These are phyloP conservation scores for Trichosporon inkin DNA, from an alignment of 1,284 basidiomycete species.

Conservation along the genomic window DNA sequence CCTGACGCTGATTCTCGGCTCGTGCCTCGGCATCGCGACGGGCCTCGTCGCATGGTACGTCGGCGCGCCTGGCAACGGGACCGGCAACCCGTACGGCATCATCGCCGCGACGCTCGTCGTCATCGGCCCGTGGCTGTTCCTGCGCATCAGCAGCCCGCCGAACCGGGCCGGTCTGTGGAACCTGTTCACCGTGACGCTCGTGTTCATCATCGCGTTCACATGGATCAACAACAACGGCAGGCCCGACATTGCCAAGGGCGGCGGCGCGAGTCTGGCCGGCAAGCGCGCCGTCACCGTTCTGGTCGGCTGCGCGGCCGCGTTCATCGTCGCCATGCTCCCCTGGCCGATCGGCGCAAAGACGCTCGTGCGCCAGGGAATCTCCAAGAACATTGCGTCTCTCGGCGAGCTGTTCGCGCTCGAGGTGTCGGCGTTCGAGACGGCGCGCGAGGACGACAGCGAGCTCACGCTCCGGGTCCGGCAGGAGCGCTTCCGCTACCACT, in stretches of 20 bases:
- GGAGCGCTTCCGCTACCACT: constrained; percentile 28
- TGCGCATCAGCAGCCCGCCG: constrained; percentile 56
- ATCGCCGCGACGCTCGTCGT: constrained; percentile 56
- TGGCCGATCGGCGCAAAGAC: constrained; percentile 40
- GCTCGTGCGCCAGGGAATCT: constrained; percentile 38
- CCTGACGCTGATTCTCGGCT: constrained; percentile 55
- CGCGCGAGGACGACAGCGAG: constrained; percentile 25
- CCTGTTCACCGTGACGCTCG: constrained; percentile 46
- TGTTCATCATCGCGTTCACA: constrained; percentile 58
- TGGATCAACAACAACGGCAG: constrained; percentile 61
- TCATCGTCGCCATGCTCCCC: constrained; percentile 47
- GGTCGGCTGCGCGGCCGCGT: constrained; percentile 45
- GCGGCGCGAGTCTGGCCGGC: constrained; percentile 59
- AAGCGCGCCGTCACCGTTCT: constrained; percentile 51
- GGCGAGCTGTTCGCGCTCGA: constrained; percentile 43
- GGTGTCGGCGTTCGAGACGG: constrained; percentile 35
- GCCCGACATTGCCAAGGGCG: constrained; percentile 53
- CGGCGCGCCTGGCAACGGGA: constrained; percentile 52
- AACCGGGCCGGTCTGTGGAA: constrained; percentile 47
- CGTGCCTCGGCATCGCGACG: constrained; percentile 52
- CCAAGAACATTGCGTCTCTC: constrained; percentile 39
- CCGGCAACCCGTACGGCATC: constrained; percentile 60
- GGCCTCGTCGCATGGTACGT: constrained; percentile 59
- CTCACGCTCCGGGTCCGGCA: constrained; percentile 16
- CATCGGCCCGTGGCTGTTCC: constrained; percentile 57